Conservation (phyloP, 2,329 filamentous ascomycete species). For the Trichocomaceae sp. region DNA sequence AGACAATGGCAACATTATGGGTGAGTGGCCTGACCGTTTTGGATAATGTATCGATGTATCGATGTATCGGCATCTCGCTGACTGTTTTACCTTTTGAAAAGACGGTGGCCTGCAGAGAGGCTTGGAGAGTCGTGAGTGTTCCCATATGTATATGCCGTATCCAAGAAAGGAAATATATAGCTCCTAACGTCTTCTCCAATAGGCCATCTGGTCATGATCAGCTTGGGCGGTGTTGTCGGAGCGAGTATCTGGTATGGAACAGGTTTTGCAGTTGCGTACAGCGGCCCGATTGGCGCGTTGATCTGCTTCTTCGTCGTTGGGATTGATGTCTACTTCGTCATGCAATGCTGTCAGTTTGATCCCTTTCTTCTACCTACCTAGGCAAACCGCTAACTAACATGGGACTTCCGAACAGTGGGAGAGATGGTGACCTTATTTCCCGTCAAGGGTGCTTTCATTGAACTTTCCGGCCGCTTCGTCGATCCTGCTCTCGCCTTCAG, state of each 20-base stretch:
- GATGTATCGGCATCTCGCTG: background rate
- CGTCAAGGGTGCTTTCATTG: constrained; percentile 3
- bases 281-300: constrained; percentile 2
- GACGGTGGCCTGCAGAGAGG: background rate
- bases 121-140: background rate
- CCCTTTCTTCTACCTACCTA: background rate
- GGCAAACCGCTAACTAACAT: background rate
- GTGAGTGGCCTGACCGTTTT: background rate
- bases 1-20: background rate
- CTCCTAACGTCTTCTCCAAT: background rate
- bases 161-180: no score
- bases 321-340: background rate
- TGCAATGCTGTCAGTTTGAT: background rate
- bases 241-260: constrained; percentile 6
- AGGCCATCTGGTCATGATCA: constrained; percentile 5
- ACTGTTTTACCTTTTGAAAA: background rate
- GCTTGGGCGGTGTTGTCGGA: constrained; percentile 2
- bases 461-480: constrained; percentile 8
- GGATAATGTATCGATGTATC: no score
- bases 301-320: constrained; percentile 5
- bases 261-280: constrained; percentile 3
- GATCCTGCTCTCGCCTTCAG: constrained; percentile 7
- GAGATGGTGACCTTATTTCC: constrained; percentile 7
- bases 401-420: background rate
- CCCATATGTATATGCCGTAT: no score